Base-by-base conservation (phyloP, 495 filamentous ascomycete species). In the Neurospora tetrasperma region DNA sequence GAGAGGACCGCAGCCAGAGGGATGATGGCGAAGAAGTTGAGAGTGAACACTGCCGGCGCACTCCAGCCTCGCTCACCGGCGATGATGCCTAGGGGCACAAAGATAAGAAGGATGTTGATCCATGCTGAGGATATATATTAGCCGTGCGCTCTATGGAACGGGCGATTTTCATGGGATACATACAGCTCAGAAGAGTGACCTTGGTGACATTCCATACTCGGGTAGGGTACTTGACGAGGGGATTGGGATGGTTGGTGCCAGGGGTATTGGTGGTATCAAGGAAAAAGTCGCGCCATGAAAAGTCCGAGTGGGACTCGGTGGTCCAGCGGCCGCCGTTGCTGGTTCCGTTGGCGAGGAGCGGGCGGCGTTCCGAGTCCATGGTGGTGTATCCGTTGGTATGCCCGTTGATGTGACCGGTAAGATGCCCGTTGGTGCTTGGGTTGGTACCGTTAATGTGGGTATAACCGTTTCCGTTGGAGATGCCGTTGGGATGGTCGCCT, bases 11-110 rank as follows among this genome's bases (percentile, higher is more conserved):
- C 92, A 31, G 96, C 96, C 46, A 99, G 86, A 9, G 96, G 96
- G 71, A 99, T 90, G 76, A 99, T 99, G 71, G 96, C 95, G 76
- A 97, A 86, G 82, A 98, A 99, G 83, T 99, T 99, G 77, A 98
- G 84, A 11, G 89, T 82, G 78, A 99, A 99, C 43, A 96, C 88
- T 38, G 88, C 87, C 0, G 91, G 89, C 9, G 94, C 87, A 77
- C 90, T 86, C 92, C 92, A 93, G 44, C 86, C 82, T n/a, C 89
- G 78, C 3, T 83, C 84, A 41, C 93, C 95, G 27, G 93, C 88
- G 71, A 94, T 77, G 73, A 99, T 95, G 44, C 95, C 96, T 71
- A 96, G 78, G 7, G 96, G 96, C 10, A 98, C 96, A 78, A 96
- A 96, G 71, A 97, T 80, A 71, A 99, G 87, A 5, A 99, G 85